Conservation (phyloP, 768 basidiomycete genomes). For the Gloeopeniophorella convolvens region DNA sequence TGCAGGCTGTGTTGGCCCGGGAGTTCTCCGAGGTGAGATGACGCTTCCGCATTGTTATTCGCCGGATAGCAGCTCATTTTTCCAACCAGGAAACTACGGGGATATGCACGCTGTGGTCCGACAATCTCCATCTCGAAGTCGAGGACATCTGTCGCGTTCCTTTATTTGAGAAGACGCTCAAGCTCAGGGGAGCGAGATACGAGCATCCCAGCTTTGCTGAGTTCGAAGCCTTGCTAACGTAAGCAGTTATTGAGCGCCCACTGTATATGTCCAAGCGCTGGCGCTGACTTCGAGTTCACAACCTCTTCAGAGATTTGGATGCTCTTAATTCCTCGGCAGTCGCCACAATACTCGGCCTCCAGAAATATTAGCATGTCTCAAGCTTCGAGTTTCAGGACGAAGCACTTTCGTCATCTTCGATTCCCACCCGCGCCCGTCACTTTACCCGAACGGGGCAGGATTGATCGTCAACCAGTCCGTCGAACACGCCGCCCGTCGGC, state of each 20-base stretch:
- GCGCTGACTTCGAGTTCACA: too few relatives aligned
- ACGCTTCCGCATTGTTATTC: background rate
- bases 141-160: slow-evolving; percentile 46
- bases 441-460: slow-evolving; percentile 56
- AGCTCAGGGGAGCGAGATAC: slow-evolving; percentile 31
- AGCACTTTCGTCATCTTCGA: slow-evolving; percentile 56
- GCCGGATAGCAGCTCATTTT: background rate
- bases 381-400: slow-evolving; percentile 21
- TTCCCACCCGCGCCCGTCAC: slow-evolving; percentile 54
- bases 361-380: slow-evolving; percentile 55
- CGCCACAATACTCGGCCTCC: slow-evolving; percentile 64
- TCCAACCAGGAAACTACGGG: slow-evolving; percentile 49
- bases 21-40: slow-evolving; percentile 34
- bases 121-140: slow-evolving; percentile 46
- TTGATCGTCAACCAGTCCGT: slow-evolving; percentile 47
- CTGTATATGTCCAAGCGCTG: too few relatives aligned
- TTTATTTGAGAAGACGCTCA: slow-evolving; percentile 39
- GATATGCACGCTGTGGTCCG: slow-evolving; percentile 53
- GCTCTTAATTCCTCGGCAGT: slow-evolving; percentile 29
- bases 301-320: slow-evolving; percentile 24
- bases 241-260: slow-evolving; percentile 3
- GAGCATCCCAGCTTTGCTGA: slow-evolving; percentile 32
- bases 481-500: slow-evolving; percentile 36
- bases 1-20: slow-evolving; percentile 30
- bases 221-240: slow-evolving; percentile 33